A percentile compares a stretch with the other conserved stretches of the same genome.
Conservation (phyloP, 768 basidiomycete genomes). For the Tricholoma saponaceum region DNA sequence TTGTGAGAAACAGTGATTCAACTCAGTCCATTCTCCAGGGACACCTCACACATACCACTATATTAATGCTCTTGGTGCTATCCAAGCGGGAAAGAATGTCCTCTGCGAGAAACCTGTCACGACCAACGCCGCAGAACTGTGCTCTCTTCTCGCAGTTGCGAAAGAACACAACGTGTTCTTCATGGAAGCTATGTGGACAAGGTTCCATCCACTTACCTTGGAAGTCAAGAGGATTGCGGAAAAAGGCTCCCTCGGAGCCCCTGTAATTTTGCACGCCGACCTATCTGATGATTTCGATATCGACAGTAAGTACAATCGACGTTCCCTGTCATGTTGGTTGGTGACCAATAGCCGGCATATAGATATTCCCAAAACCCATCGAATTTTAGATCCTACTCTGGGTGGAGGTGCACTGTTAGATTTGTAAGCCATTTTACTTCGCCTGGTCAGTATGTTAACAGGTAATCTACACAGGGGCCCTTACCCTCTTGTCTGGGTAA, state of each 20-base stretch:
- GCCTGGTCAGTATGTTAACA: slow-evolving; percentile 1
- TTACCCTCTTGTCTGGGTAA: slow-evolving; percentile 78
- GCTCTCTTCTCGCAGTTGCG: slow-evolving; percentile 68
- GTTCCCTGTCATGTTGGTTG: neutral
- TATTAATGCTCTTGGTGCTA: slow-evolving; percentile 66
- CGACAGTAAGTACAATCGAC: slow-evolving; percentile 42
- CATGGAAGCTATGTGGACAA: slow-evolving; percentile 92
- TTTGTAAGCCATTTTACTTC: slow-evolving; percentile 45
- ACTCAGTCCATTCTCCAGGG: slow-evolving; percentile 32
- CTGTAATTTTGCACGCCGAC: slow-evolving; percentile 70
- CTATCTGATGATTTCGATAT: slow-evolving; percentile 68
- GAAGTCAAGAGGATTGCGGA: slow-evolving; percentile 65
- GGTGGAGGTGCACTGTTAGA: slow-evolving; percentile 85
- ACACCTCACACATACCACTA: slow-evolving; percentile 88
- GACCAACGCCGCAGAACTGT: slow-evolving; percentile 68
- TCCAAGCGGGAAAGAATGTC: slow-evolving; percentile 79
- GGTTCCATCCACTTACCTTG: slow-evolving; percentile 66
- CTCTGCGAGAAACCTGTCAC: slow-evolving; percentile 91
- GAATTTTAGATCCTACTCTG: slow-evolving; percentile 74
- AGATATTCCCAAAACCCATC: slow-evolving; percentile 67
- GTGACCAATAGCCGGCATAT: neutral
- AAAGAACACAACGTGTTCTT: slow-evolving; percentile 80
- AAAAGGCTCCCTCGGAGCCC: slow-evolving; percentile 59
- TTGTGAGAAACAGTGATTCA: neutral
- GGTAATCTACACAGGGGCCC: slow-evolving; percentile 52